Base-by-base conservation (phyloP, 345 rosid genomes). In the Microcos paniculata region DNA sequence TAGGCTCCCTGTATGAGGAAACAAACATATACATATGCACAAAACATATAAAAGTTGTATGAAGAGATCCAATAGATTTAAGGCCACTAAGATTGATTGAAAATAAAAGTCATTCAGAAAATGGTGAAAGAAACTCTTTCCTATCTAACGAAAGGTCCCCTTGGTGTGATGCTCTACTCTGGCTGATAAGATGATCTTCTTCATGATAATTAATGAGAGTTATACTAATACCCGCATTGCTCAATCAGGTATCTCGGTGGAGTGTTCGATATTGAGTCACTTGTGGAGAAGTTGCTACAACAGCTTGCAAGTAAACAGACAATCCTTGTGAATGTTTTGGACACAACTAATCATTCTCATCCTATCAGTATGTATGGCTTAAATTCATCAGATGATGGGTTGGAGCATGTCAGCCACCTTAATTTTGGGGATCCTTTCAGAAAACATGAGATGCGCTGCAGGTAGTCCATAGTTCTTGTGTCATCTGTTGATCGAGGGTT, bases 371-470 rank as follows among this genome's bases (percentile, higher is more conserved):
- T 95, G 99, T 95, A 91, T 67, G 99, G 97, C 76, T 86, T 92
- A 77, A 78, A 90, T 82, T 85, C 79, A 61, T 84, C 87, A 18
- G 87, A 81, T 78, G 89, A 88, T 78, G 83, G 73, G 45, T 84
- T 91, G 86, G 87, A 87, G 82, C 90, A 70, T 80, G 79, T 87
- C 78, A 95, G 97, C 79, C 26, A 72, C 78, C 93, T 95, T 71
- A 91, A 80, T 78, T 95, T 95, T 83, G 98, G 98, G 53, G 99
- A 95, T 87, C 99, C 99, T n/a, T 86, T 83, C 70, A 86, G 97
- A 81, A 92, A 83, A 82, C 98, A 95, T 80, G 98, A 93, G 84
- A 93, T 95, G 99, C 90, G 83, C n/a, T 95, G 99, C 97, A 93
- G 99, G 99, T 95, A 82, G 70, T 58, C 70, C 35, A 53, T 77